These are phyloP conservation scores for Pichia gijzeniarum DNA, from an alignment of 805 yeast genomes.

Conservation along the genomic window DNA sequence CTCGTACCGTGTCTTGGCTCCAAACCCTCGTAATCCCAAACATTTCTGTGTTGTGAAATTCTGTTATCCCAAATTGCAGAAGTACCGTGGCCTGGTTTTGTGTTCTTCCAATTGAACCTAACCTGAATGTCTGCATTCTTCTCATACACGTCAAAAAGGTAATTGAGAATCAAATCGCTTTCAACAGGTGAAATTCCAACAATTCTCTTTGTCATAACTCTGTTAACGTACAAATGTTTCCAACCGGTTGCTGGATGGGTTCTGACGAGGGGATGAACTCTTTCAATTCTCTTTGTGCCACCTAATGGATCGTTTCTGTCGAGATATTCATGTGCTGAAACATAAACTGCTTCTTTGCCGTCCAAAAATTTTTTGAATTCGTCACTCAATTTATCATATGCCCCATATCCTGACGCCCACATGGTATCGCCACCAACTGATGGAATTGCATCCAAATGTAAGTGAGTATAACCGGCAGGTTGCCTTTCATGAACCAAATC, in stretches of 20 bases:
- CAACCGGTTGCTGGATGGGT: slow-evolving; percentile 63
- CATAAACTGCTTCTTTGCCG: slow-evolving; percentile 42
- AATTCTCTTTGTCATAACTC: slow-evolving; percentile 44
- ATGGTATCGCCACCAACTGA: slow-evolving; percentile 49
- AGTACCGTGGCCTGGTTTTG: slow-evolving; percentile 34
- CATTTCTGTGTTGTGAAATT: slow-evolving; percentile 38
- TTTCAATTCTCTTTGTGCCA: slow-evolving; percentile 41
- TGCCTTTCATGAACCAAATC: slow-evolving; percentile 46
- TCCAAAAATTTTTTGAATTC: slow-evolving; percentile 45
- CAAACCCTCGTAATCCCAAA: slow-evolving; percentile 36
- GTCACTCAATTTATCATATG: slow-evolving; percentile 49
- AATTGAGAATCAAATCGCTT: slow-evolving; percentile 40
- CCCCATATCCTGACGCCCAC: slow-evolving; percentile 51
- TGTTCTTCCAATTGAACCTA: slow-evolving; percentile 41
- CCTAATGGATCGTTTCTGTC: slow-evolving; percentile 39
- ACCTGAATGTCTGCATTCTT: slow-evolving; percentile 51
- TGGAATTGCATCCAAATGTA: slow-evolving; percentile 46
- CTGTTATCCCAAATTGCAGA: slow-evolving; percentile 48
- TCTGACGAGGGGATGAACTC: slow-evolving; percentile 55
- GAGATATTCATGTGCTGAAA: slow-evolving; percentile 35
- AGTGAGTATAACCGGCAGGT: slow-evolving; percentile 50
- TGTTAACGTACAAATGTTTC: slow-evolving; percentile 50
- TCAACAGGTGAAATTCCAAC: slow-evolving; percentile 48
- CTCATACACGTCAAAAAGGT: slow-evolving; percentile 41
- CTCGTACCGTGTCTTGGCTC: slow-evolving; percentile 48